A percentile compares a stretch with the other conserved stretches of the same genome.
phyloP scores from a whole-genome alignment of 2,329 filamentous ascomycete genomes.

The Cladosporium sp. region DNA sequence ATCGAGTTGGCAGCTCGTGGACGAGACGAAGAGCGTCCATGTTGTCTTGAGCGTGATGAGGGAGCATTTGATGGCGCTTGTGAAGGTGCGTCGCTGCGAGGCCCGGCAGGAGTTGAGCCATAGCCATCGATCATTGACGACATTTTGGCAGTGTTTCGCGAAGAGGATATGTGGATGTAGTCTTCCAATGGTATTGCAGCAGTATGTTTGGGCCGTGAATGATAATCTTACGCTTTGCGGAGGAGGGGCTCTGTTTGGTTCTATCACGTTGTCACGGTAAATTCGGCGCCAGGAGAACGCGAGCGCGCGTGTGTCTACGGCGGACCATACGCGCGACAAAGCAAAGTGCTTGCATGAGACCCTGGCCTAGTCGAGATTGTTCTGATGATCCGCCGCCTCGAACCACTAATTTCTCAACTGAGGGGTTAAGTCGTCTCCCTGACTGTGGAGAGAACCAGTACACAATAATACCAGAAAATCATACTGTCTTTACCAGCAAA shows the following conservation, averaged over 20 bases:
- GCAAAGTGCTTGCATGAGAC: constrained; percentile 8
- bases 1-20: constrained; percentile 51
- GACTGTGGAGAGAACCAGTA: not conserved
- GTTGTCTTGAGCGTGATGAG: constrained; percentile 26
- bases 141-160: constrained; percentile 36
- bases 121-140: constrained; percentile 47
- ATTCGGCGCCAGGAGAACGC: constrained; percentile 4
- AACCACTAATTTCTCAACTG: constrained; percentile 12
- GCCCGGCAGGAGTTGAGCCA: constrained; percentile 30
- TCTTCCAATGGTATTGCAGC: not conserved
- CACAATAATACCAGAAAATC: not conserved
- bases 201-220: not conserved
- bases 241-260: constrained; percentile 3
- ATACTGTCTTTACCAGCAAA: constrained; percentile 8
- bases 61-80: constrained; percentile 11
- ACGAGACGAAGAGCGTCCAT: constrained; percentile 49
- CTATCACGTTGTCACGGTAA: constrained; percentile 4
- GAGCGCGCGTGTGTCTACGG: not conserved
- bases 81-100: constrained; percentile 36
- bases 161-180: not conserved
- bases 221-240: not conserved
- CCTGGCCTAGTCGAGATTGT: not conserved
- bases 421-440: constrained; percentile 6
- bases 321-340: not conserved
- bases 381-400: constrained; percentile 1